Conservation (phyloP, 306 rosid species). For the Cercis canadensis region DNA sequence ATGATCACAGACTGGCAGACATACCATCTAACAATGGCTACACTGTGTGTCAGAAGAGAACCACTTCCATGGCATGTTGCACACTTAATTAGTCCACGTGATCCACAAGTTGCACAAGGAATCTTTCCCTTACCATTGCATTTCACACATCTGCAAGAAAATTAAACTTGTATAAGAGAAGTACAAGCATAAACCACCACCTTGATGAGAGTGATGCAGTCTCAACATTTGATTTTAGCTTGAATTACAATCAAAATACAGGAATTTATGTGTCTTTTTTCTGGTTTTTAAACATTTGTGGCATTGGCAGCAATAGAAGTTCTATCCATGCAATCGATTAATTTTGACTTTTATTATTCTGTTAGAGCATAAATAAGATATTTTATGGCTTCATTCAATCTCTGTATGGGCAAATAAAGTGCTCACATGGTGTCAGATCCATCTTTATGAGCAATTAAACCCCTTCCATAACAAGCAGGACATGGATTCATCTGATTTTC, state of each 20-base stretch:
- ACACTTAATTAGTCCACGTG: conserved; percentile 82
- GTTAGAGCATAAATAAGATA: conserved; percentile 14
- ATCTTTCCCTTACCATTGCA: conserved; percentile 84
- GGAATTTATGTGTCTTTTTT: conserved; percentile 4
- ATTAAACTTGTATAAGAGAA: conserved; percentile 21
- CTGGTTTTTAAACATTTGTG: background rate
- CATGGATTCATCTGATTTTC: conserved; percentile 83
- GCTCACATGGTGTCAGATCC: conserved; percentile 92
- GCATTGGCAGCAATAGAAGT: background rate
- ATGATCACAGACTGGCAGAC: conserved; percentile 31
- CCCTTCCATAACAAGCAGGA: conserved; percentile 85
- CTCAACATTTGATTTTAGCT: conserved; percentile 18
- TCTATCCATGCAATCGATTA: conserved; percentile 2
- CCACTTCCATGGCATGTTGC: conserved; percentile 72
- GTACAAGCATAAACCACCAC: conserved; percentile 18
- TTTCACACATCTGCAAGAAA: conserved; percentile 79
- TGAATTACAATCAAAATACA: conserved; percentile 24
- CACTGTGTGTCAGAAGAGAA: conserved; percentile 65
- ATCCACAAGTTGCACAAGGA: conserved; percentile 84
- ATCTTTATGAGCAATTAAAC: conserved; percentile 94
- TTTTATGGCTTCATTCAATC: conserved; percentile 17
- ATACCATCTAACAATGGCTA: conserved; percentile 84
- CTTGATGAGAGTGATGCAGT: conserved; percentile 27
- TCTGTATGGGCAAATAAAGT: conserved; percentile 14
- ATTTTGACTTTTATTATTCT: background rate